Base-by-base conservation (phyloP, 2,329 filamentous ascomycete genomes). In the Orbilia quercus region DNA sequence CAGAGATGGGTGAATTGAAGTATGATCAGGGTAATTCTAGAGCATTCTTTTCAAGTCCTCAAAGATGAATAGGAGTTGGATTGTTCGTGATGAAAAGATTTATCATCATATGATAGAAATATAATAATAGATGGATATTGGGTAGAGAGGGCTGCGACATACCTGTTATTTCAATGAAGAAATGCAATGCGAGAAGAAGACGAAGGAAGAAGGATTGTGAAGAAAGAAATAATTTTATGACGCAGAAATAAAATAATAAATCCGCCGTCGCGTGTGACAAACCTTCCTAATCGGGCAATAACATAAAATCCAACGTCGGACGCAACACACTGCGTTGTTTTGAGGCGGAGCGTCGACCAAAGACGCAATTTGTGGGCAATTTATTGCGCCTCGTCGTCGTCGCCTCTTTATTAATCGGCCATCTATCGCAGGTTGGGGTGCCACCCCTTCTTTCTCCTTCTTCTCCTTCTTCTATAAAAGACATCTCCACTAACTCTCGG, bases 31-130 rank as follows among this genome's bases (percentile, higher is more conserved):
- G 76, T 78, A 77, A 75, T 78, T 76, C 69, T 76, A 76, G 70
- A 80, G 75, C 75, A 77, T 79, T 78, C 77, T 80, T 79, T 78
- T 64, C 58, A 34, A 65, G 73, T 78, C 77, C 77, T 77, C 77
- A 78, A 75, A 74, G 63, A 51, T 54, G 50, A 71, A 79, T 82
- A 81, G 80, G 81, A 81, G 80, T 82, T 82, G 81, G 80, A 82
- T 81, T 82, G 80, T 81, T 81, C 81, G 78, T 77, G 65, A 31
- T 77, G 78, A 77, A 78, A 79, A 75, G 74, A 59, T 47, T 51
- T 80, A 78, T 82, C 81, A 81, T 82, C 80, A 81, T 65, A 42
- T n/a, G n/a, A n/a, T n/a, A n/a, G n/a, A n/a, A n/a, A 16, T 51
- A 64, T 36, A 55, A 20, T n/a, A n/a, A 48, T n/a, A 36, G 7